These are phyloP conservation scores for Populus ilicifolia DNA, from an alignment of 345 rosid species.

Conservation along the genomic window DNA sequence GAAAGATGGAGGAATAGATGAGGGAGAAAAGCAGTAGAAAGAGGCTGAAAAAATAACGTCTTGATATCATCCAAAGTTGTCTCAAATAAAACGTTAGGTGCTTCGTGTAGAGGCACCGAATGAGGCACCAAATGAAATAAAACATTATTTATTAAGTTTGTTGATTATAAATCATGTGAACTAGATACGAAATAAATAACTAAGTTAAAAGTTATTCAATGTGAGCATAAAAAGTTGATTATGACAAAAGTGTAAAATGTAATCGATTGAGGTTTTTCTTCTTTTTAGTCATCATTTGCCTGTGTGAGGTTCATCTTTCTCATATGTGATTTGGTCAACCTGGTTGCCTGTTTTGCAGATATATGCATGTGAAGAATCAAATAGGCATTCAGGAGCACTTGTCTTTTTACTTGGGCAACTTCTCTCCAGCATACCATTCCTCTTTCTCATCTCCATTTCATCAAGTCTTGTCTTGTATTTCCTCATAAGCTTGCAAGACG, in stretches of 20 bases:
- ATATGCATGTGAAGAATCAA: constrained; percentile 77
- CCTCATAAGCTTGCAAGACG: constrained; percentile 76
- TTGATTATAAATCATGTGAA: background rate
- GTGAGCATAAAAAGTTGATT: background rate
- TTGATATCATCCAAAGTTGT: too few species aligned
- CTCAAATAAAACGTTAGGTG: too few species aligned
- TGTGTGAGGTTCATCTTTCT: background rate
- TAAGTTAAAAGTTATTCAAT: background rate
- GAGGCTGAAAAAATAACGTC: too few species aligned
- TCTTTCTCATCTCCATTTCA: constrained; percentile 91
- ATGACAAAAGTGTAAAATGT: background rate
- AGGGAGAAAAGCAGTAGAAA: too few species aligned
- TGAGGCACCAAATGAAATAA: background rate
- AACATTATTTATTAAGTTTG: too few species aligned
- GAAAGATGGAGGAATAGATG: too few species aligned
- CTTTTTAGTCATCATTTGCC: background rate
- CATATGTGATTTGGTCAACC: background rate
- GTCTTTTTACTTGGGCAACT: constrained; percentile 89
- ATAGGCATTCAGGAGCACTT: constrained; percentile 85
- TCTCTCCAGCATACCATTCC: constrained; percentile 90
- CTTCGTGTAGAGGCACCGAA: background rate
- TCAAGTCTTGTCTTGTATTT: constrained; percentile 95
- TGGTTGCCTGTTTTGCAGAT: constrained; percentile 40
- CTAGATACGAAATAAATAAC: background rate
- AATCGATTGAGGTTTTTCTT: background rate